phyloP scores from a whole-genome alignment of 352 stramenopile genomes.

The Pythium aphanidermatum region DNA sequence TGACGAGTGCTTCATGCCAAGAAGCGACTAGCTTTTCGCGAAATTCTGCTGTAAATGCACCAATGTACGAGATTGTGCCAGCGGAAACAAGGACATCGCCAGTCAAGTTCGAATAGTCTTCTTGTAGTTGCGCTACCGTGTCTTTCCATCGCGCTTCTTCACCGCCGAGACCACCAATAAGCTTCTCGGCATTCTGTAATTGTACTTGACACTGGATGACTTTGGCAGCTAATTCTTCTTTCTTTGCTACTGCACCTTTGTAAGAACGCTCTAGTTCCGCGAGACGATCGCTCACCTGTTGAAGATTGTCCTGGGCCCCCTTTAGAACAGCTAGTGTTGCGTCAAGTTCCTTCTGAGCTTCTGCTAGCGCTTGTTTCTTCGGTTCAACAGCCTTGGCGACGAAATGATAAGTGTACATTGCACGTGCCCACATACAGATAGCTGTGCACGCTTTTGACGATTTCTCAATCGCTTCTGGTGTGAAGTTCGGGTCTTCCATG shows the following conservation, averaged over 20 bases:
- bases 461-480: constrained; percentile 88
- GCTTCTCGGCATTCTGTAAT: constrained; percentile 80
- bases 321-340: constrained; percentile 41
- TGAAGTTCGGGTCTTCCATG: constrained; percentile 89
- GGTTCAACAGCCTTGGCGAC: constrained; percentile 76
- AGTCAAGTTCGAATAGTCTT: constrained; percentile 74
- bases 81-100: constrained; percentile 84
- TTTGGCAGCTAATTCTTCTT: constrained; percentile 86
- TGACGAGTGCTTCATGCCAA: constrained; percentile 61
- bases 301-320: constrained; percentile 52
- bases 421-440: constrained; percentile 87
- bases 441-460: constrained; percentile 89
- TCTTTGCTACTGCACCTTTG: constrained; percentile 82
- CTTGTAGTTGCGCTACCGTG: constrained; percentile 63
- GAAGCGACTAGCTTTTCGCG: constrained; percentile 53
- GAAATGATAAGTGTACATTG: constrained; percentile 86
- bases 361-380: constrained; percentile 57
- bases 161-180: constrained; percentile 79
- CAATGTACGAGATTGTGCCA: constrained; percentile 84
- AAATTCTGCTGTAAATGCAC: constrained; percentile 86
- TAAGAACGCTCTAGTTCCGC: constrained; percentile 83
- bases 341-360: constrained; percentile 55
- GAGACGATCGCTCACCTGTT: constrained; percentile 82
- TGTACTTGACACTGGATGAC: constrained; percentile 88
- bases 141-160: constrained; percentile 84